Evolutionary conservation across 2,329 filamentous ascomycete species (phyloP).

Genomic region (Fusarium transvaalense): DNA sequence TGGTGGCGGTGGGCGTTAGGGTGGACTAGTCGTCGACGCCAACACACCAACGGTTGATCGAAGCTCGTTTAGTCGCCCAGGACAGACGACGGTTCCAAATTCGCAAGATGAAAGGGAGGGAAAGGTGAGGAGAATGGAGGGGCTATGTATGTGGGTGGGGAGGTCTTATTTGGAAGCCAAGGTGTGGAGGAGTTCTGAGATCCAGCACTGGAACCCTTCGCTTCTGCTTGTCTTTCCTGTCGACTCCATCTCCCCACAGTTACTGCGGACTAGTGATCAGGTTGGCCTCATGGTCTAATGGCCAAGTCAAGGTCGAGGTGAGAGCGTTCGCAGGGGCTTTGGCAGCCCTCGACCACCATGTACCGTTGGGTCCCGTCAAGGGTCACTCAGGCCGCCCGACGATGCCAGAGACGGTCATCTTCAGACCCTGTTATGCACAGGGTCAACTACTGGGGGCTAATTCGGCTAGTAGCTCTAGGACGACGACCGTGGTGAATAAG

Average conservation of each 20-base stretch:
- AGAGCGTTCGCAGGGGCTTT: slow-evolving; percentile 30
- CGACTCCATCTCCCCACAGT: slow-evolving; percentile 48
- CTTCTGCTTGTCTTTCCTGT: slow-evolving; percentile 29
- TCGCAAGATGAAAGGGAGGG: slow-evolving; percentile 43
- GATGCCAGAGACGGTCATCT: slow-evolving; percentile 35
- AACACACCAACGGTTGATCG: slow-evolving; percentile 49
- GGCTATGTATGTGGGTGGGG: slow-evolving; percentile 47
- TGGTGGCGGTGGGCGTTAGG: slow-evolving; percentile 47
- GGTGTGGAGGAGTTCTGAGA: slow-evolving; percentile 46
- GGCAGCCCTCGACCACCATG: slow-evolving; percentile 36
- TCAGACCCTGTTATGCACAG: slow-evolving; percentile 32
- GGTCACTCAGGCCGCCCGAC: slow-evolving; percentile 35
- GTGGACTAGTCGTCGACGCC: slow-evolving; percentile 47
- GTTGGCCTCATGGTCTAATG: slow-evolving; percentile 38
- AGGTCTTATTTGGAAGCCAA: slow-evolving; percentile 52
- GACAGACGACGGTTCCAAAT: slow-evolving; percentile 44
- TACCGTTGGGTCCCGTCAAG: slow-evolving; percentile 42
- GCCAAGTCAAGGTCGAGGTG: slow-evolving; percentile 41
- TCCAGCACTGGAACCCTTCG: slow-evolving; percentile 42
- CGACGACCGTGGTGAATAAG: slow-evolving; percentile 36
- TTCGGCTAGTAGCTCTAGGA: slow-evolving; percentile 33
- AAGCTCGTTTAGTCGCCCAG: slow-evolving; percentile 46
- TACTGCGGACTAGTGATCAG: slow-evolving; percentile 40
- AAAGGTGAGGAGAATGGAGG: slow-evolving; percentile 50
- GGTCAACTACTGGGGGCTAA: slow-evolving; percentile 31